Percentiles rank a stretch among this genome's conserved stretches.
phyloP scores from a whole-genome alignment of 2,329 filamentous ascomycete species.

The Penicillium thymicola region DNA sequence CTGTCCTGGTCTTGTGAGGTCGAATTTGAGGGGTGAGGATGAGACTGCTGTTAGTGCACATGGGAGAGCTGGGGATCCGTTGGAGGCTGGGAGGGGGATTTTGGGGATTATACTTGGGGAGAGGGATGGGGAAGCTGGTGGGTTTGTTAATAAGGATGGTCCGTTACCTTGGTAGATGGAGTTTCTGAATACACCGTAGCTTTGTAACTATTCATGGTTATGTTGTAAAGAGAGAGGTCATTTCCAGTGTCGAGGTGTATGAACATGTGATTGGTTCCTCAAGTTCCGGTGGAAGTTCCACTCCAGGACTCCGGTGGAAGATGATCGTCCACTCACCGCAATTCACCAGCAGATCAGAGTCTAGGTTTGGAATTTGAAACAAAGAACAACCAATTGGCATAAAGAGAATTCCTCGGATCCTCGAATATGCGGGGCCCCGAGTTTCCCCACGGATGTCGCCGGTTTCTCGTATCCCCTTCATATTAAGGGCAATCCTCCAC shows the following conservation, averaged over 20 bases:
- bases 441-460: neutral
- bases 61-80: slow-evolving; percentile 24
- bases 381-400: neutral
- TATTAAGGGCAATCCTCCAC: neutral
- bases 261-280: neutral
- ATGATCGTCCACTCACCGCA: neutral
- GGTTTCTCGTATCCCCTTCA: slow-evolving; percentile 1
- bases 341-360: neutral
- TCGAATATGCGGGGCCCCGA: slow-evolving; percentile 2
- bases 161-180: neutral
- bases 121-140: slow-evolving; percentile 31
- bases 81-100: slow-evolving; percentile 23
- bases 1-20: slow-evolving; percentile 30
- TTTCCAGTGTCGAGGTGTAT: neutral
- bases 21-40: slow-evolving; percentile 26
- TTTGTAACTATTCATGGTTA: neutral
- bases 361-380: neutral
- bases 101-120: slow-evolving; percentile 26
- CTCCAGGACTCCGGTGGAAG: slow-evolving; percentile 1
- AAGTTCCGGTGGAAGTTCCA: neutral
- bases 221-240: neutral
- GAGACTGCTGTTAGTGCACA: slow-evolving; percentile 22
- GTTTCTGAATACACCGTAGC: neutral
- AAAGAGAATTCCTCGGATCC: neutral
- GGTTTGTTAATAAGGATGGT: slow-evolving; percentile 28